These are phyloP conservation scores for Rubus parviflorus DNA, from an alignment of 306 rosid genomes.

Conservation along the genomic window DNA sequence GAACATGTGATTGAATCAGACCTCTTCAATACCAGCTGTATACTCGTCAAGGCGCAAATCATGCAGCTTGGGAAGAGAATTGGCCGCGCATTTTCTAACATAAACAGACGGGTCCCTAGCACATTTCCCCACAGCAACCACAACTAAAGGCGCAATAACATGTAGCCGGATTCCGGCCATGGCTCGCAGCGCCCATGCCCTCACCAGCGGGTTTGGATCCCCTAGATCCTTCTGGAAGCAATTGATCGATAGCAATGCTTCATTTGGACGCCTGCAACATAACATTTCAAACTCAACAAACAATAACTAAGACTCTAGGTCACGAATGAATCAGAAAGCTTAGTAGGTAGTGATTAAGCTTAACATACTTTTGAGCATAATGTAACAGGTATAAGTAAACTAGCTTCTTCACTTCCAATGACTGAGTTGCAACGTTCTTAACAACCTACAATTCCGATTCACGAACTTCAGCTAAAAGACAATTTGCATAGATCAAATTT, in stretches of 20 bases:
- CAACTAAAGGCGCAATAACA: conserved; percentile 84
- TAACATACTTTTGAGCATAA: conserved; percentile 91
- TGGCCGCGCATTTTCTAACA: conserved; percentile 91
- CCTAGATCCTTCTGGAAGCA: conserved; percentile 90
- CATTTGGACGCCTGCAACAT: conserved; percentile 77
- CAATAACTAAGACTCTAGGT: background rate
- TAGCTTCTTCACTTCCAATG: conserved; percentile 93
- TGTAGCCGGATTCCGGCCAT: conserved; percentile 96
- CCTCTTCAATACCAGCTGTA: conserved; percentile 80
- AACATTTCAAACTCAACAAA: background rate
- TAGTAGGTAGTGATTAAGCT: conserved; percentile 10
- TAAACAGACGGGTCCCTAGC: conserved; percentile 92
- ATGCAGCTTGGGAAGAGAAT: conserved; percentile 93
- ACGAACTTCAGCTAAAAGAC: background rate
- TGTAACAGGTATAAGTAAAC: conserved; percentile 91
- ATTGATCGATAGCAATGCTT: conserved; percentile 90
- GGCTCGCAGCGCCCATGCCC: conserved; percentile 97
- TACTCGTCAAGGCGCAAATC: conserved; percentile 88
- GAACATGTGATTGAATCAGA: conserved; percentile 26
- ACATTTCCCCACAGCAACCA: conserved; percentile 86
- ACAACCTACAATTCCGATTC: conserved; percentile 68
- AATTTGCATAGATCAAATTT: background rate
- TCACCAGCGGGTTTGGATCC: conserved; percentile 80
- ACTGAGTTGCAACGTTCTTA: conserved; percentile 87
- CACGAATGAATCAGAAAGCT: background rate